A percentile compares a stretch with the other conserved stretches of the same genome.
phyloP scores from a whole-genome alignment of 495 filamentous ascomycete genomes.

The Talaromyces trachyspermus region DNA sequence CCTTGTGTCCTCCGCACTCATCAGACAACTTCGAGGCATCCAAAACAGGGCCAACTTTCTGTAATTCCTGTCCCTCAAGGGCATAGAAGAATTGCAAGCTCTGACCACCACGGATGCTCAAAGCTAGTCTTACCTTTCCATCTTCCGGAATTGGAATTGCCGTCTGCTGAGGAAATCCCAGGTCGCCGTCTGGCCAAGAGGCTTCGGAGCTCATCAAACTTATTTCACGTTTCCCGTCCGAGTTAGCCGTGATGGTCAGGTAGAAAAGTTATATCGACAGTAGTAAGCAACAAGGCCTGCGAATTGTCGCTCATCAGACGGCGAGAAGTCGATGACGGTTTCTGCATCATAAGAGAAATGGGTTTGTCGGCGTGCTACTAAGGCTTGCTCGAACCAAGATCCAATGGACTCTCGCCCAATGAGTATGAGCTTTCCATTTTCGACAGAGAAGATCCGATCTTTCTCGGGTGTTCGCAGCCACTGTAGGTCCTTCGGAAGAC shows the following conservation, averaged over 20 bases:
- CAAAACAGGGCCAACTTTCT: not conserved
- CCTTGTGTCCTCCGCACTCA: conserved; percentile 9
- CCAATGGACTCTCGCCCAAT: conserved; percentile 8
- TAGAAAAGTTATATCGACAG: conserved; percentile 8
- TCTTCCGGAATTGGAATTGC: conserved; percentile 3
- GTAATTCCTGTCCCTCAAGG: conserved; percentile 2
- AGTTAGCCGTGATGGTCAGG: conserved; percentile 6
- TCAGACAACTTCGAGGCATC: conserved; percentile 7
- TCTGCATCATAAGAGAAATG: conserved; percentile 10
- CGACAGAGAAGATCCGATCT: conserved; percentile 6
- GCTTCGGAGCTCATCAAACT: conserved; percentile 5
- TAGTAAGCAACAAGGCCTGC: conserved; percentile 8
- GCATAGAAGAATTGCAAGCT: conserved; percentile 6
- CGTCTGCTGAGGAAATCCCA: not conserved
- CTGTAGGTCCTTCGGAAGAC: conserved; percentile 4
- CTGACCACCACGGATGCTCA: conserved; percentile 6
- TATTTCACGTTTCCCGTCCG: conserved; percentile 8
- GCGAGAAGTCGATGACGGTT: conserved; percentile 5
- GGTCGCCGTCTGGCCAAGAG: conserved; percentile 7
- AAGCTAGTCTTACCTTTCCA: conserved; percentile 7
- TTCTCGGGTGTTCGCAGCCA: conserved; percentile 7
- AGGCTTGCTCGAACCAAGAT: conserved; percentile 7
- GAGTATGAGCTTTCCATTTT: conserved; percentile 5
- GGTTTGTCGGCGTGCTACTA: conserved; percentile 8
- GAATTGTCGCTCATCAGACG: conserved; percentile 4